phyloP scores from a whole-genome alignment of 192 early-diverging fungal genomes.

The Backusella australiensis region DNA sequence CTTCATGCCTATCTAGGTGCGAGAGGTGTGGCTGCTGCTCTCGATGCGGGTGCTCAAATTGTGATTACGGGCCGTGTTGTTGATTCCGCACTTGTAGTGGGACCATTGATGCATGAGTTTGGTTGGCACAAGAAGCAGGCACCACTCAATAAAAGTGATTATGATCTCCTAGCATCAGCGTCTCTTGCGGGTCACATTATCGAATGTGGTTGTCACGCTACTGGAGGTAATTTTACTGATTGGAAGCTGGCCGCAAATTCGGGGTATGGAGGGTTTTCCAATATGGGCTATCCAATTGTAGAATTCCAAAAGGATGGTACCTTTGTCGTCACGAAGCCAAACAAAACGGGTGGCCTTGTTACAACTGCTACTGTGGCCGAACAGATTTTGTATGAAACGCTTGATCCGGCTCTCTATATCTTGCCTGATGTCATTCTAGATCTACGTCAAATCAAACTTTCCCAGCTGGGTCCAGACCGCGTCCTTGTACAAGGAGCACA shows the following conservation, averaged over 20 bases:
- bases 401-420: conserved; percentile 62
- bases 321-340: conserved; percentile 61
- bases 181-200: conserved; percentile 68
- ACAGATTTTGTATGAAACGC: conserved; percentile 63
- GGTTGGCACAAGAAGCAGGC: conserved; percentile 41
- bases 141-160: conserved; percentile 29
- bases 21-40: conserved; percentile 51
- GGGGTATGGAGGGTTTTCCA: conserved; percentile 51
- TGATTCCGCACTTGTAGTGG: conserved; percentile 62
- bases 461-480: conserved; percentile 50
- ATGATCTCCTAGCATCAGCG: conserved; percentile 57
- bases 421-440: conserved; percentile 66
- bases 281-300: conserved; percentile 70
- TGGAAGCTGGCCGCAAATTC: conserved; percentile 56
- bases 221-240: conserved; percentile 70
- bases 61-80: conserved; percentile 69
- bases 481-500: conserved; percentile 59
- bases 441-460: conserved; percentile 53
- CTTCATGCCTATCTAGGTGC: conserved; percentile 64
- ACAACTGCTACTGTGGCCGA: conserved; percentile 55
- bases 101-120: conserved; percentile 61
- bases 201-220: conserved; percentile 68
- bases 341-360: conserved; percentile 62
- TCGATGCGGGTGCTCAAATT: conserved; percentile 55
- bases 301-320: conserved; percentile 53